Conservation (phyloP, 805 yeast species). For the Saccharomycopsis schoenii region DNA sequence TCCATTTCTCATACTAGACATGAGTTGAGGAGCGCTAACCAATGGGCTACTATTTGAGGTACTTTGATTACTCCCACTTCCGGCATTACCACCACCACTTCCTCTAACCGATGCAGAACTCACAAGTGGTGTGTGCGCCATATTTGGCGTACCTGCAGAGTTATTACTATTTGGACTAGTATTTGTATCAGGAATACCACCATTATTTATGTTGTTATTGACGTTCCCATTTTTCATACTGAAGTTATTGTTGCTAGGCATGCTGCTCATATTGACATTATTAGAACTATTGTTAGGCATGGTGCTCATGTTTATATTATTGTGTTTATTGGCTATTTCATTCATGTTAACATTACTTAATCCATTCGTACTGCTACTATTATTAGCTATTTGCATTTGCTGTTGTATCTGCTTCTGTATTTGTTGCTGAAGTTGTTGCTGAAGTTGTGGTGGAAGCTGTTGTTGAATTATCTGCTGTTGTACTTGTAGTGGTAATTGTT, state of each 20-base stretch:
- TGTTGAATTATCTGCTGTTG: constrained; percentile 8
- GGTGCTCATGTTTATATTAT: neutral
- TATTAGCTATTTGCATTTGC: neutral
- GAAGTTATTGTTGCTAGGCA: constrained; percentile 14
- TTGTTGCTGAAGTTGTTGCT: constrained; percentile 17
- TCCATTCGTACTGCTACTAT: constrained; percentile 7
- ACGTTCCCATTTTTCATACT: neutral
- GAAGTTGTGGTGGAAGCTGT: constrained; percentile 8
- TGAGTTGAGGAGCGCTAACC: neutral
- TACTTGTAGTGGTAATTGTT: constrained; percentile 7
- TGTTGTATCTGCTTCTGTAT: constrained; percentile 4
- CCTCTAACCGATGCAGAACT: neutral
- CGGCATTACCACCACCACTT: neutral
- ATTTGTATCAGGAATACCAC: neutral
- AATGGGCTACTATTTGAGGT: neutral
- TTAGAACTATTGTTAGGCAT: constrained; percentile 2
- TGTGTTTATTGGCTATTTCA: constrained; percentile 3
- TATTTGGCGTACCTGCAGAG: neutral
- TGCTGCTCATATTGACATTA: constrained; percentile 11
- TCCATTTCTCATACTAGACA: neutral
- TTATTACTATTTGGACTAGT: neutral
- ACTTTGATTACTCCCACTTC: neutral
- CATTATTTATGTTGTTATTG: neutral
- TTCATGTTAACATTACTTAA: constrained; percentile 1
- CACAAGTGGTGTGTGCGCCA: neutral